phyloP scores from a whole-genome alignment of 2,329 filamentous ascomycete genomes.

The Fusarium dlaminii region DNA sequence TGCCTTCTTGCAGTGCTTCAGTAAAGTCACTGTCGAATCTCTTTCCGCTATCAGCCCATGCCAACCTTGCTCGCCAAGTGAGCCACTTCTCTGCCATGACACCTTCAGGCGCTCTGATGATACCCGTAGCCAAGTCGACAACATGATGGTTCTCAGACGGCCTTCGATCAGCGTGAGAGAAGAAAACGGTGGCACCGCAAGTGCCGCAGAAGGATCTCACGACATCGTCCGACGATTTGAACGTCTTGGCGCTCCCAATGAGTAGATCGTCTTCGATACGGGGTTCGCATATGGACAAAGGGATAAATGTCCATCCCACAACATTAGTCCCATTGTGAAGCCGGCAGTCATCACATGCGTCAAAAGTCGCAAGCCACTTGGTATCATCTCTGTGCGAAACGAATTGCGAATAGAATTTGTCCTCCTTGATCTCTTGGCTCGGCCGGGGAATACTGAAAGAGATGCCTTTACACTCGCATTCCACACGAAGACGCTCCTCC shows the following conservation, averaged over 20 bases:
- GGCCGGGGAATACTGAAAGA: constrained; percentile 57
- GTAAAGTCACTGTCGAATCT: constrained; percentile 50
- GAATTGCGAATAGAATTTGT: constrained; percentile 45
- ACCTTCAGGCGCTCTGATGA: constrained; percentile 57
- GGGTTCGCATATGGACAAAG: constrained; percentile 50
- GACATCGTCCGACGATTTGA: constrained; percentile 51
- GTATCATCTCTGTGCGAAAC: constrained; percentile 49
- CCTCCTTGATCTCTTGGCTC: constrained; percentile 41
- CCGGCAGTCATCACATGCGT: constrained; percentile 57
- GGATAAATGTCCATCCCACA: constrained; percentile 55
- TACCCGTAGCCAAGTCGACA: constrained; percentile 55
- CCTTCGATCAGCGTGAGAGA: constrained; percentile 40
- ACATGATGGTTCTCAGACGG: constrained; percentile 47
- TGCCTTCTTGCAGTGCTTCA: constrained; percentile 49
- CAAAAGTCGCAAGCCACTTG: constrained; percentile 56
- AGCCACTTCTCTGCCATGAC: constrained; percentile 57
- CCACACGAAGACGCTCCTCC: constrained; percentile 52
- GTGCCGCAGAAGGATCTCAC: constrained; percentile 56
- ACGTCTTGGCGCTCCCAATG: constrained; percentile 57
- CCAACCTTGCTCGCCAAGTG: constrained; percentile 54
- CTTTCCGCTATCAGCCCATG: constrained; percentile 48
- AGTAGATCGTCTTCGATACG: constrained; percentile 48
- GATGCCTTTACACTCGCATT: constrained; percentile 59
- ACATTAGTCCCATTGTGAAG: constrained; percentile 54
- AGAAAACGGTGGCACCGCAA: constrained; percentile 59